Base-by-base conservation (phyloP, 495 filamentous ascomycete species). In the Podospora sp. region DNA sequence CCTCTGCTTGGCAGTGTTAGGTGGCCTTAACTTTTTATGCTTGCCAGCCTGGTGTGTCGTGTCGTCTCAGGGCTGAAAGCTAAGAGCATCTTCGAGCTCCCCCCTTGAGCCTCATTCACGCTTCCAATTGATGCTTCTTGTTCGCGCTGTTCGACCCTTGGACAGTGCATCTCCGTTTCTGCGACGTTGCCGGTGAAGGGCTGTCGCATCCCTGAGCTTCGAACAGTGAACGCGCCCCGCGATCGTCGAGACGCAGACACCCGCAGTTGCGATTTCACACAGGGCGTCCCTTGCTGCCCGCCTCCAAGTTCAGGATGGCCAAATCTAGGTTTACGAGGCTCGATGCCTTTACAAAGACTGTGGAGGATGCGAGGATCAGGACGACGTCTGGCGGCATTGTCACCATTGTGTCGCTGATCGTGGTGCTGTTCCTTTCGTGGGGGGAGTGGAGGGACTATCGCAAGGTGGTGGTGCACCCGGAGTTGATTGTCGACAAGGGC, bases 261-360 rank as follows among this genome's bases (percentile, higher is more conserved):
- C 25, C n/a, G 57, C 26, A 2, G 26, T 33, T 20, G 25, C 24
- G 20, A 14, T 18, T 16, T 25, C 21, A 24, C 18, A 62, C n/a
- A 50, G 35, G 27, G 63, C 29, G 35, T 51, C 52, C 65, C 58
- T 55, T 62, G 46, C 64, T 40, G 62, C 60, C 63, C 62, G 67
- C 64, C 67, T 72, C 84, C 35, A 33, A 11, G 14, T 16, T n/a
- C 61, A 33, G 24, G 46, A 63, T 63, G 61, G 61, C 61, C 22
- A 90, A 90, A 74, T 96, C 92, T 70, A 90, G 95, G 76, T 97
- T 99, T 76, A 97, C 91, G 56, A 90, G 91, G 82, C 90, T 99
- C 53, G 95, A 99, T 78, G 95, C 95, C 81, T 99, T 99, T 77
- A 95, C 93, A 40, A 99, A 99, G 79, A 99, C 95, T 40, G 95